A percentile compares a stretch with the other conserved stretches of the same genome.
Evolutionary conservation across 805 yeast species (phyloP).

Genomic region (Candida sithepensis): DNA sequence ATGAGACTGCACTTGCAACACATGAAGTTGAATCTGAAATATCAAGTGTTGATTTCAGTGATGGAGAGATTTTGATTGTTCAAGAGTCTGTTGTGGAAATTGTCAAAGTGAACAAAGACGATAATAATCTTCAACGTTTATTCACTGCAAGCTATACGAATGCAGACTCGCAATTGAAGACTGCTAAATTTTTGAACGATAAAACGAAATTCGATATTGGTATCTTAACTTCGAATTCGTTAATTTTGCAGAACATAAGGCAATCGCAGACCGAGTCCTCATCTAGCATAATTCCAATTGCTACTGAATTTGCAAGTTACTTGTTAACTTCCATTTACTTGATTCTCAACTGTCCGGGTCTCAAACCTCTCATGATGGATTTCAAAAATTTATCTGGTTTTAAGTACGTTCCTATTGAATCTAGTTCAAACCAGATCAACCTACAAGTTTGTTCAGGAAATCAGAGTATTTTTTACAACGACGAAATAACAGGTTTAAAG

Average conservation of each 20-base stretch:
- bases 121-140: conserved; percentile 10
- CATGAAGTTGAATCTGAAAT: conserved; percentile 13
- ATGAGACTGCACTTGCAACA: conserved; percentile 5
- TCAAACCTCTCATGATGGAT: conserved; percentile 19
- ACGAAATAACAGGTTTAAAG: not conserved
- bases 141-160: conserved; percentile 14
- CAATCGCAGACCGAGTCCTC: not conserved
- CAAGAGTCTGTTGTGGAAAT: conserved; percentile 16
- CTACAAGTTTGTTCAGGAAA: not conserved
- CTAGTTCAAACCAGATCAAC: not conserved
- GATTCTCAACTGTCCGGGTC: conserved; percentile 12
- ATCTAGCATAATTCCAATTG: not conserved
- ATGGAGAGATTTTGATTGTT: conserved; percentile 17
- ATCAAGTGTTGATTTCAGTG: conserved; percentile 14
- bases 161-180: conserved; percentile 7
- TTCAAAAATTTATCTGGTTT: conserved; percentile 17
- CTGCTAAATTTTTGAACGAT: conserved; percentile 17
- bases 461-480: not conserved
- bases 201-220: conserved; percentile 18
- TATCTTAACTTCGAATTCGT: conserved; percentile 20
- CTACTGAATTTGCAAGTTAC: conserved; percentile 13
- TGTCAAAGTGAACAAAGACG: conserved; percentile 12
- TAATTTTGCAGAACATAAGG: conserved; percentile 20
- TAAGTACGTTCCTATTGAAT: conserved; percentile 15
- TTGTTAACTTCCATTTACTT: conserved; percentile 19